These are phyloP conservation scores for Fraxinus velutina DNA, from an alignment of 305 asterid genomes.

Conservation along the genomic window DNA sequence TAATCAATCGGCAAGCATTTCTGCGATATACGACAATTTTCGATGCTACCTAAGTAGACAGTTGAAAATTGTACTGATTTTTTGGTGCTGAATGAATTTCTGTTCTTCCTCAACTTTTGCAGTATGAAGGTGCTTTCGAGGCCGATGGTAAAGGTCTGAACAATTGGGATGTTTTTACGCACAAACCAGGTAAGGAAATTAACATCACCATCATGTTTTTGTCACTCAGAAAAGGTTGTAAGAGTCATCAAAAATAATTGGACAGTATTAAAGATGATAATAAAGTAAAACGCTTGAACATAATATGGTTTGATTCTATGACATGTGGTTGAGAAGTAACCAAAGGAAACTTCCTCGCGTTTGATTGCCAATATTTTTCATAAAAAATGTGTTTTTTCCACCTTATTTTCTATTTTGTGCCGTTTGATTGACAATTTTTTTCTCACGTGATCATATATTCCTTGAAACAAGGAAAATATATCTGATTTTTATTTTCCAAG, in stretches of 20 bases:
- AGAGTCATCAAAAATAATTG: background rate
- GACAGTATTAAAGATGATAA: background rate
- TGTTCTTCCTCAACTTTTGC: conserved; percentile 6
- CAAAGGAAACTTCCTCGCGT: background rate
- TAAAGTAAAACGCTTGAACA: background rate
- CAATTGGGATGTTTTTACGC: conserved; percentile 41
- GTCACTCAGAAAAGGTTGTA: background rate
- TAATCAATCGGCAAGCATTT: background rate
- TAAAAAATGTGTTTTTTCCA: no score
- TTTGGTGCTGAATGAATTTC: background rate
- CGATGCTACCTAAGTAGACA: background rate
- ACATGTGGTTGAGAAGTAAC: background rate
- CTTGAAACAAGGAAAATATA: no score
- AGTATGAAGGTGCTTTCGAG: conserved; percentile 41
- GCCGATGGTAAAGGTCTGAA: conserved; percentile 38
- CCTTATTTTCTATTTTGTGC: no score
- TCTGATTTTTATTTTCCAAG: no score
- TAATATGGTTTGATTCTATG: background rate
- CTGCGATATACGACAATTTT: background rate
- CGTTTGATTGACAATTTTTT: no score
- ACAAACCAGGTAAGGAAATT: conserved; percentile 25
- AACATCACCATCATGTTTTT: background rate
- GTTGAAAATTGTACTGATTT: background rate
- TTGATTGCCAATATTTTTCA: no score
- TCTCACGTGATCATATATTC: no score